Percentiles rank a stretch among this genome's conserved stretches.
Conservation (phyloP, 805 yeast genomes). For the Hermanozyma aechmeae region DNA sequence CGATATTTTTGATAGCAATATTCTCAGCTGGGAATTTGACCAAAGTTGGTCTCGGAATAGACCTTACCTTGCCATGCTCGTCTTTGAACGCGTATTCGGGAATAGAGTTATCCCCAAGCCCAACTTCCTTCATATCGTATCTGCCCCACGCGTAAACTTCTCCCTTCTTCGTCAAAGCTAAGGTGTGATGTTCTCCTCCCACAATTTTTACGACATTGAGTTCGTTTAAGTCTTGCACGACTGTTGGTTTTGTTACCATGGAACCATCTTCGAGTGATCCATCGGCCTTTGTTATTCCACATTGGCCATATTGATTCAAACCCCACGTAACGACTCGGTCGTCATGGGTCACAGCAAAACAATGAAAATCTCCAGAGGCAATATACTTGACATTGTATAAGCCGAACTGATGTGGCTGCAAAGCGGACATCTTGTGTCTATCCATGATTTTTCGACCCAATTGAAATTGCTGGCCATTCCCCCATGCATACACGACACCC, state of each 20-base stretch:
- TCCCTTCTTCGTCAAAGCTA: conserved; percentile 67
- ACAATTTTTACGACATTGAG: conserved; percentile 53
- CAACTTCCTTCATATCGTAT: conserved; percentile 88
- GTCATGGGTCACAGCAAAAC: conserved; percentile 77
- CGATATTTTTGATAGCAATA: conserved; percentile 30
- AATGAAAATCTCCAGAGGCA: conserved; percentile 92
- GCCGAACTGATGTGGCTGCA: conserved; percentile 80
- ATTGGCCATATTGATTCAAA: conserved; percentile 92
- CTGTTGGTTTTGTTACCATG: conserved; percentile 67
- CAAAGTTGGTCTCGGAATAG: conserved; percentile 78
- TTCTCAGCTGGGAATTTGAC: conserved; percentile 24
- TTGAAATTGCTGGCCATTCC: conserved; percentile 90
- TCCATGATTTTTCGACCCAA: conserved; percentile 80
- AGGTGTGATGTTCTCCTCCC: conserved; percentile 93
- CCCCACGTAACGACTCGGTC: conserved; percentile 88
- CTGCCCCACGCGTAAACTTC: conserved; percentile 82
- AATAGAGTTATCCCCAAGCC: conserved; percentile 55
- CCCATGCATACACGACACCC: conserved; percentile 95
- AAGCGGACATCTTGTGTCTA: conserved; percentile 61
- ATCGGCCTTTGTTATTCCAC: conserved; percentile 58
- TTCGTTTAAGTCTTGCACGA: conserved; percentile 53
- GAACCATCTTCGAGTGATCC: conserved; percentile 81
- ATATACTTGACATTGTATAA: conserved; percentile 68
- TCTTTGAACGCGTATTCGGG: conserved; percentile 73
- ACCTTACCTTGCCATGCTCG: conserved; percentile 70